Conservation (phyloP, 1,284 basidiomycete species). For the Trametes hirsuta region DNA sequence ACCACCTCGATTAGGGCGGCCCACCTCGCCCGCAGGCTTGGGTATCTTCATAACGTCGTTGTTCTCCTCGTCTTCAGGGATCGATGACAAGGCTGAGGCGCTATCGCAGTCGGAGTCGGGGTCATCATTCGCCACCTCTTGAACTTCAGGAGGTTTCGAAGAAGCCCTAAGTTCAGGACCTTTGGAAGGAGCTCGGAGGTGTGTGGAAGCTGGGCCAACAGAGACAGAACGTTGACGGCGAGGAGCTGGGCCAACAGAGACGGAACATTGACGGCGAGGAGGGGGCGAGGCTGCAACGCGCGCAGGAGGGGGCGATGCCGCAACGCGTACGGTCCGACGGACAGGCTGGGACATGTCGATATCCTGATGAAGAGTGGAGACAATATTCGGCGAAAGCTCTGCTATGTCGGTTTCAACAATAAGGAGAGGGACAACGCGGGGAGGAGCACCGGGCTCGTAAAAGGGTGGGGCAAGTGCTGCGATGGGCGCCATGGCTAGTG, state of each 20-base stretch:
- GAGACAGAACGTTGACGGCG: no score
- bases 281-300: no score
- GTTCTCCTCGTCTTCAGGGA: neutral
- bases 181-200: no score
- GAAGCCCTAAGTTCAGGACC: no score
- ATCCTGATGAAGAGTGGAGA: neutral
- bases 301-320: no score
- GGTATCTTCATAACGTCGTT: neutral
- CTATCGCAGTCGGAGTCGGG: neutral
- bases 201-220: no score
- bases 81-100: no score
- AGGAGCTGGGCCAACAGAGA: no score
- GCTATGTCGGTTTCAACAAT: neutral
- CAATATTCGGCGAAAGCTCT: neutral
- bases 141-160: no score
- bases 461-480: neutral
- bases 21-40: neutral
- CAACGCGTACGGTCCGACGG: no score
- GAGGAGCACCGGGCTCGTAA: neutral
- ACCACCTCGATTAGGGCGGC: neutral
- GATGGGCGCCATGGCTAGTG: neutral
- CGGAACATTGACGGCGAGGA: no score
- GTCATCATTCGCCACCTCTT: neutral
- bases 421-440: neutral
- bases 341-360: neutral